Evolutionary conservation across 2,329 filamentous ascomycete genomes (phyloP), one percentile per base, ranked within the genome.

Genomic region (Fusarium robinianum): DNA sequence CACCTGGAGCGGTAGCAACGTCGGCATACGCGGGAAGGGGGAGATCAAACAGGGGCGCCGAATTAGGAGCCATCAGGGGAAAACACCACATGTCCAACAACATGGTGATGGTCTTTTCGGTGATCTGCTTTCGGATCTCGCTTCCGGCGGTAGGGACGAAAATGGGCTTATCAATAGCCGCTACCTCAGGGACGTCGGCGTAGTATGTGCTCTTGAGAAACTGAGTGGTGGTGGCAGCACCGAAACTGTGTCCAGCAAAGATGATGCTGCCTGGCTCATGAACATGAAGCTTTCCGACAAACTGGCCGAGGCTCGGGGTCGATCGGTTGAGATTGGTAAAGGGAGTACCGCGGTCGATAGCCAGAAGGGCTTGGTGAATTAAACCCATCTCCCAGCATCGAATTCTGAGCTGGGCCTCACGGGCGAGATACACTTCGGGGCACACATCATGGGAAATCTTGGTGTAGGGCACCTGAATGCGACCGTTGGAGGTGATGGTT

Each of bases 21-120:
- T 75, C 68, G 15, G 74, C 73, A 60, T 90, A 90, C 12, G 75
- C 78, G 0, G 89, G 90, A 17, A 95, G 71, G 0, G 88, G 86
- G n/a, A 85, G 76, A n/a, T 83, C 73, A 68, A 81, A 84, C 1
- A 95, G 77, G 53, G 83, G 79, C 8, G 74, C 69, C 3, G 84
- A 85, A 25, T 76, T 70, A 5, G 80, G 78, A 2, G 81, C 81
- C 26, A 84, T 72, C 18, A 92, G 72, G 1, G 89, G 87, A 53
- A 91, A 77, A 49, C 83, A 84, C 88, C 88, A 95, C 69, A 90
- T 83, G 60, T 95, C 90, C 8, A 95, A 78, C 1, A 95, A 73
- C 45, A 89, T 76, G 1, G 83, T 72, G 0, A 86, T 78, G 7
- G 80, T 87, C 27, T 74, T 71, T 2, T 84, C 76, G 0, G 84